Evolutionary conservation across 2,329 filamentous ascomycete species (phyloP).

Genomic region (Monosporascus cannonballus): DNA sequence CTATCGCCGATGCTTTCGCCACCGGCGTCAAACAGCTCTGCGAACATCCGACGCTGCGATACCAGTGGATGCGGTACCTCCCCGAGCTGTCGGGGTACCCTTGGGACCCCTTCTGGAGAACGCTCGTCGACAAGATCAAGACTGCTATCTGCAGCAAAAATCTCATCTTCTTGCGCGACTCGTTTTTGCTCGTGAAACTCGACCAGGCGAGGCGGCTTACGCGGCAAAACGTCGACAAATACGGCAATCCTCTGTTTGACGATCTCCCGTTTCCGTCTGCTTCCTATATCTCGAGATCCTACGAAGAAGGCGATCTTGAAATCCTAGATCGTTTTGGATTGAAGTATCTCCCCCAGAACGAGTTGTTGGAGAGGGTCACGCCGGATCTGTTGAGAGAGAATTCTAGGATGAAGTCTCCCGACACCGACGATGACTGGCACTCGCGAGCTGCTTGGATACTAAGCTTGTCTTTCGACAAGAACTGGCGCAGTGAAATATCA

Average conservation of each 20-base stretch:
- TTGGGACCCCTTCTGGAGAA: conserved; percentile 23
- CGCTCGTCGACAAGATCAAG: conserved; percentile 19
- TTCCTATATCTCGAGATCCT: conserved; percentile 11
- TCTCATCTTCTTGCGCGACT: conserved; percentile 2
- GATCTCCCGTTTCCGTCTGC: conserved; percentile 5
- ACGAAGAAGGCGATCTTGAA: not conserved
- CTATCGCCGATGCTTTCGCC: conserved; percentile 33
- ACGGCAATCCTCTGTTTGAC: conserved; percentile 18
- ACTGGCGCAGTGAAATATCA: not conserved
- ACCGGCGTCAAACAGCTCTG: conserved; percentile 33
- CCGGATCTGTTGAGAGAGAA: conserved; percentile 4
- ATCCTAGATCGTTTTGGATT: conserved; percentile 7
- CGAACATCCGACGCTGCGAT: conserved; percentile 29
- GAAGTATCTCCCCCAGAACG: not conserved
- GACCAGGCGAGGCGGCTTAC: not conserved
- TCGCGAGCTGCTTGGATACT: conserved; percentile 13
- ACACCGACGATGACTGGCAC: conserved; percentile 13
- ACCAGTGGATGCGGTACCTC: conserved; percentile 40
- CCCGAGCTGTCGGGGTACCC: conserved; percentile 22
- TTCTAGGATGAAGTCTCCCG: conserved; percentile 13
- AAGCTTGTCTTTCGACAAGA: not conserved
- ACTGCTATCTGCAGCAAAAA: conserved; percentile 1
- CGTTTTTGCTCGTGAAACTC: not conserved
- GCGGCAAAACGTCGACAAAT: conserved; percentile 2
- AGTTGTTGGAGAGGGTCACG: conserved; percentile 4